These are phyloP conservation scores for Zea luxurians DNA, from an alignment of 176 grass and related monocot species.

Conservation along the genomic window DNA sequence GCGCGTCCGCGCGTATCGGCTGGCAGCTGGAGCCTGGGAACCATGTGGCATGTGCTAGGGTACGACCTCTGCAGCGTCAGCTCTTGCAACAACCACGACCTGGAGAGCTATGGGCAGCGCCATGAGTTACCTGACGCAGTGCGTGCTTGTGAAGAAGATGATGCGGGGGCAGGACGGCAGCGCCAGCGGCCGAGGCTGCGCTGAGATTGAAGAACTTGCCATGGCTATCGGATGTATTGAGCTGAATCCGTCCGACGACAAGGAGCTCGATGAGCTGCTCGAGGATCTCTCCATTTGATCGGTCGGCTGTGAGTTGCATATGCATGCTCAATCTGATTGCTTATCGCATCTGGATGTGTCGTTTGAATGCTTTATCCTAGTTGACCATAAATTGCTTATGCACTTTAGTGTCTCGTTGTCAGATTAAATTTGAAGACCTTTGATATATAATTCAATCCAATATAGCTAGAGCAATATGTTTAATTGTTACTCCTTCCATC, in stretches of 20 bases:
- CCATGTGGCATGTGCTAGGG: slow-evolving; percentile 33
- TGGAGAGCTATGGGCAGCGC: slow-evolving; percentile 45
- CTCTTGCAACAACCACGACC: slow-evolving; percentile 36
- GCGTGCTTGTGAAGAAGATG: slow-evolving; percentile 66
- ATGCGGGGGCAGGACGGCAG: not conserved
- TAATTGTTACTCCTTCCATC: too few relatives aligned
- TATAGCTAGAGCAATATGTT: too few relatives aligned
- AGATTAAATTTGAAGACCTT: too few relatives aligned
- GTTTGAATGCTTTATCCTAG: too few relatives aligned
- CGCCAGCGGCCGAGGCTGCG: not conserved
- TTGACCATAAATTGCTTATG: too few relatives aligned
- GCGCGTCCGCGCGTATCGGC: slow-evolving; percentile 51
- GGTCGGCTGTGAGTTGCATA: not conserved
- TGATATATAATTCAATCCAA: too few relatives aligned
- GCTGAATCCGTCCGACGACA: slow-evolving; percentile 22
- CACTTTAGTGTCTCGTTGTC: too few relatives aligned
- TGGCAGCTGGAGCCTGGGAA: slow-evolving; percentile 54
- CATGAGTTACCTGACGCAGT: slow-evolving; percentile 43
- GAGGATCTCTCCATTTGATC: slow-evolving; percentile 24
- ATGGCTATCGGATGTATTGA: slow-evolving; percentile 32
- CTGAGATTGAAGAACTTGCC: slow-evolving; percentile 35
- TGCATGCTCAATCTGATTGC: not conserved
- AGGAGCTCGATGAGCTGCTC: slow-evolving; percentile 37
- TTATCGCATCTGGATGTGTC: not conserved
- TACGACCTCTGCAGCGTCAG: slow-evolving; percentile 56